Evolutionary conservation across 495 filamentous ascomycete genomes (phyloP), one percentile per base, ranked within the genome.

Genomic region (Schizothecium vesticola): DNA sequence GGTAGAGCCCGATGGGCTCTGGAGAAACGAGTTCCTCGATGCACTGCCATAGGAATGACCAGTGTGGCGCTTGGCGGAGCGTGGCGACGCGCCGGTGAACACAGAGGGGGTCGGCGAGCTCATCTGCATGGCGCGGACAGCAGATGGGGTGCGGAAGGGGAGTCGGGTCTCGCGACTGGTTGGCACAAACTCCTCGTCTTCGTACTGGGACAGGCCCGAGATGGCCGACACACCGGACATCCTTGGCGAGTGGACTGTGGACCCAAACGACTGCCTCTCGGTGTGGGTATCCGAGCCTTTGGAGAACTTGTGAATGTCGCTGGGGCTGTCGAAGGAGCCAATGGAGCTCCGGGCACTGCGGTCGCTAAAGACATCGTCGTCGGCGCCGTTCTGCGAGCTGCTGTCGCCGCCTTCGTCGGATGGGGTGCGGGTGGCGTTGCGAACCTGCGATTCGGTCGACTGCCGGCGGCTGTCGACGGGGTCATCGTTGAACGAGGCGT

Each of bases 101-200:
- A 83, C 74, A 5, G 81, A 83, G 9, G 82, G 81, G 0, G 87
- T 82, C 1, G 89, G 88, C 4, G 88, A 89, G 0, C 87, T 84
- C 88, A 94, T 91, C 73, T 94, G 91, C 81, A 95, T 88, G 1
- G 89, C 89, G 51, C 88, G 84, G 9, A 94, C 88, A 0, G 89
- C 91, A 43, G 90, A 92, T 0, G 91, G 88, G 10, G 91, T 91
- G 56, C 82, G 78, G 73, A 84, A 82, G 12, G 79, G 77, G 11
- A 79, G 70, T 7, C 82, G 76, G 1, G 73, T 77, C 28, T 74
- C 78, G 56, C 80, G 78, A 23, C 69, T 75, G 8, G 76, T 75
- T 2, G 81, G 80, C 19, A 81, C 65, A 65, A 80, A 83, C 22
- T 80, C 76, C 3, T 80, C 79, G 12, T 77, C 76, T 21, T 80